Base-by-base conservation (phyloP, 345 rosid genomes). In the Salix dunnii region DNA sequence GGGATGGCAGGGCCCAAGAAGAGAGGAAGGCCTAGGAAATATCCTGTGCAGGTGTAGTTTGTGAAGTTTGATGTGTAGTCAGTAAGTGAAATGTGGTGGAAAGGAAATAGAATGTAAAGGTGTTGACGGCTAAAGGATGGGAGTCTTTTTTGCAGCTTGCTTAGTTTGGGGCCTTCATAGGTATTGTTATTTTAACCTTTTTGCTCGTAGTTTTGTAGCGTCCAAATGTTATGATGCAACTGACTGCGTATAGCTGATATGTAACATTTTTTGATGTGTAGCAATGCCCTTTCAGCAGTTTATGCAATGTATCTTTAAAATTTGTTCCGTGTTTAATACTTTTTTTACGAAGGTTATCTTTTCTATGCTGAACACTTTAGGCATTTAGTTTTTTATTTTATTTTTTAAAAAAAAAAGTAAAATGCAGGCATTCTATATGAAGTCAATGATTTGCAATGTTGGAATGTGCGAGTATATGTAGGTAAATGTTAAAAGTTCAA, bases 1-100 rank as follows among this genome's bases (percentile, higher is more conserved):
- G 73, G 74, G 25, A 53, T 20, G 25, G 23, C 42, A 60, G 75
- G 31, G 60, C 33, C 67, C 46, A 89, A 18, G 90, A 92, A 88
- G 84, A 87, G 98, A 80, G 99, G 98, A 66, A 86, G 99, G 81
- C 97, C 98, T 0, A 85, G 91, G 88, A 95, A 93, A 81, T 84
- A 85, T 60, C 80, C 72, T 3, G 1, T 68, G 7, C 81, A 14
- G 18, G 18, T 20, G 5, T 61, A 43, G 46, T n/a, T 42, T 49
- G 23, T 33, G 64, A 20, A 2, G 40, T 13, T 49, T 28, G 51
- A 25, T 16, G 9, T 3, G 28, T 63, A 28, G 67, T 23, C 25
- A 53, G 60, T 2, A 10, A 49, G 1, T 51, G 9, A 35, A 74
- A 10, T 30, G 46, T 43, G 48, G 23, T 46, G 61, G 60, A 6